A percentile compares a stretch with the other conserved stretches of the same genome.
Conservation (phyloP, 805 yeast genomes). For the Starmerella tilneyi region DNA sequence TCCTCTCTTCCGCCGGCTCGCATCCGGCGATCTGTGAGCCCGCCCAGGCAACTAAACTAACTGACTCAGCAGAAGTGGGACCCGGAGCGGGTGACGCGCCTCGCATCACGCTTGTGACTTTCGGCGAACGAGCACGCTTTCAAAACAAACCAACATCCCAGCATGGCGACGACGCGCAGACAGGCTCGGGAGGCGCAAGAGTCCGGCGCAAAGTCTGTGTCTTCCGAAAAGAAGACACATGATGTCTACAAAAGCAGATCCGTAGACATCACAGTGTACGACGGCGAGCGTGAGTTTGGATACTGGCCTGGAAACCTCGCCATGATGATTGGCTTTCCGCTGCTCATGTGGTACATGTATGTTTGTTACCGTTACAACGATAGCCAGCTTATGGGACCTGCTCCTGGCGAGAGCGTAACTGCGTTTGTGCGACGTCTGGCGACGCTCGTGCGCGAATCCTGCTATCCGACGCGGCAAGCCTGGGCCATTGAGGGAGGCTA, state of each 20-base stretch:
- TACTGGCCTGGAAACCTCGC: slow-evolving; percentile 82
- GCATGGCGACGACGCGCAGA: slow-evolving; percentile 21
- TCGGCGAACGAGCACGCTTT: neutral
- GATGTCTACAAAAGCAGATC: slow-evolving; percentile 9
- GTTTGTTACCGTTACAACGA: slow-evolving; percentile 70
- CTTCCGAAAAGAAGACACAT: neutral
- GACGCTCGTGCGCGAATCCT: slow-evolving; percentile 34
- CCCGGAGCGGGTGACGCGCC: too few relatives aligned
- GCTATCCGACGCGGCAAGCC: slow-evolving; percentile 40
- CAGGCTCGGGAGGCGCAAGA: slow-evolving; percentile 18
- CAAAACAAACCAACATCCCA: neutral
- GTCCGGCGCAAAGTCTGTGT: neutral
- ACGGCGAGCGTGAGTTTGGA: slow-evolving; percentile 58
- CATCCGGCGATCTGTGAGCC: too few relatives aligned
- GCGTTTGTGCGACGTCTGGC: slow-evolving; percentile 44
- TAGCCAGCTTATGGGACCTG: slow-evolving; percentile 65
- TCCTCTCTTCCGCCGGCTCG: too few relatives aligned
- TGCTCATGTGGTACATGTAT: slow-evolving; percentile 96
- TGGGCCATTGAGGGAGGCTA: slow-evolving; percentile 66
- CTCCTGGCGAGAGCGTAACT: slow-evolving; percentile 37
- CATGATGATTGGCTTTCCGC: slow-evolving; percentile 88
- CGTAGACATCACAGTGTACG: slow-evolving; percentile 24
- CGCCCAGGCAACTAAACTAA: too few relatives aligned
- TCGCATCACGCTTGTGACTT: too few relatives aligned
- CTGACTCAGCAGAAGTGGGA: too few relatives aligned